Evolutionary conservation across 371 early-diverging fungal species (phyloP).

Genomic region (Syncephalastrum monosporum): DNA sequence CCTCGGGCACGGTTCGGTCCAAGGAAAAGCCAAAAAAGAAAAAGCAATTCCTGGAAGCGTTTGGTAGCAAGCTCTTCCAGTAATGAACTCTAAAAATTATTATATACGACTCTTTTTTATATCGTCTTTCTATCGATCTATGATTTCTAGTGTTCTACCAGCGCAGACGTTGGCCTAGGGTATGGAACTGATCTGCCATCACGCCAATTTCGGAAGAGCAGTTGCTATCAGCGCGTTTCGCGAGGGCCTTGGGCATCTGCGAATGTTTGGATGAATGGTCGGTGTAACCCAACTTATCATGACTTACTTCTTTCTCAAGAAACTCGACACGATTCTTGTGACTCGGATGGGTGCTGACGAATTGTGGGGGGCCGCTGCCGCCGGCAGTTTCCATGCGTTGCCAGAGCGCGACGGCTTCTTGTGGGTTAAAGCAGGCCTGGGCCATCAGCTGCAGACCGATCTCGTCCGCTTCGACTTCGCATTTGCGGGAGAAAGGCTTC

Average conservation of each 20-base stretch:
- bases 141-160: constrained; percentile 22
- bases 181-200: constrained; percentile 35
- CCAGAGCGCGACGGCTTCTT: constrained; percentile 71
- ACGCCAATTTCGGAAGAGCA: constrained; percentile 32
- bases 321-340: constrained; percentile 69
- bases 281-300: neutral
- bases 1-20: constrained; percentile 4
- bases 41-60: constrained; percentile 19
- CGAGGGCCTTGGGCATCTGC: constrained; percentile 37
- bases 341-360: constrained; percentile 88
- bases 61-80: constrained; percentile 26
- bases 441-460: constrained; percentile 89
- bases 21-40: constrained; percentile 21
- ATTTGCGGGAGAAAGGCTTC: constrained; percentile 86
- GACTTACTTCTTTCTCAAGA: constrained; percentile 52
- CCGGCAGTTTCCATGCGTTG: constrained; percentile 47
- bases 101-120: constrained; percentile 4
- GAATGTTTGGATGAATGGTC: neutral
- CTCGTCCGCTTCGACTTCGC: constrained; percentile 91
- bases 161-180: constrained; percentile 20
- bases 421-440: constrained; percentile 90
- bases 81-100: constrained; percentile 5
- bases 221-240: constrained; percentile 33
- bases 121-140: constrained; percentile 1
- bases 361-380: constrained; percentile 49